Conservation (phyloP, 2,329 filamentous ascomycete genomes). For the Phaeosphaeriaceae sp. region DNA sequence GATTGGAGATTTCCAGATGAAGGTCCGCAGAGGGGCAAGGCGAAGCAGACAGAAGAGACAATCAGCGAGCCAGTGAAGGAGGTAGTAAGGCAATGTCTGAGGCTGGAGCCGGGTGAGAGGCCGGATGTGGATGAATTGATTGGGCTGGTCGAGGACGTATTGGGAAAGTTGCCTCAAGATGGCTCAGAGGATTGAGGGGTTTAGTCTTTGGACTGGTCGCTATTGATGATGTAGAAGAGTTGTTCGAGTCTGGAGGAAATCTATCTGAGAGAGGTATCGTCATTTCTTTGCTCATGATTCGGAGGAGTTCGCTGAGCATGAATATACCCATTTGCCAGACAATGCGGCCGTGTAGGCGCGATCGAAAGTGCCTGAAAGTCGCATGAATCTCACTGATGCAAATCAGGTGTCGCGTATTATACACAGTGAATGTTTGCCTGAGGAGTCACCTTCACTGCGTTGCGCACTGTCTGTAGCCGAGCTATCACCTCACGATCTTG, state of each 20-base stretch:
- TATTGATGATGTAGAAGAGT: background rate
- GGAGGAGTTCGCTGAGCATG: background rate
- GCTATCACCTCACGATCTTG: background rate
- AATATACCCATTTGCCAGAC: background rate
- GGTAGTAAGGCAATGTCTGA: slow-evolving; percentile 84
- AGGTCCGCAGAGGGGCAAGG: slow-evolving; percentile 64
- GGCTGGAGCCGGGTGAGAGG: slow-evolving; percentile 84
- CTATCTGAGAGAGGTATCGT: background rate
- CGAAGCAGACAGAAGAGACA: slow-evolving; percentile 56
- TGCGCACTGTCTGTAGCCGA: background rate
- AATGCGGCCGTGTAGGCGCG: background rate
- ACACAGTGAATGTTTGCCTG: no score
- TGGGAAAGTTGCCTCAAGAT: slow-evolving; percentile 72
- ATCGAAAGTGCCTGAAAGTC: background rate
- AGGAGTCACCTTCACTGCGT: no score
- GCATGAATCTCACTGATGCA: background rate
- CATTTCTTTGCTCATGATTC: background rate
- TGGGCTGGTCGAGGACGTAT: slow-evolving; percentile 74
- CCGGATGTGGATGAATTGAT: slow-evolving; percentile 89
- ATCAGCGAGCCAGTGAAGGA: slow-evolving; percentile 87
- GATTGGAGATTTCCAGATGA: slow-evolving; percentile 98
- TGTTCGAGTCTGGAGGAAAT: background rate
- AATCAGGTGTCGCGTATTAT: no score
- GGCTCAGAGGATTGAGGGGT: slow-evolving; percentile 35
- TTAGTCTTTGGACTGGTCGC: background rate